These are phyloP conservation scores for Triticum dicoccoides DNA, from an alignment of 176 grass and related monocot species.

Conservation along the genomic window DNA sequence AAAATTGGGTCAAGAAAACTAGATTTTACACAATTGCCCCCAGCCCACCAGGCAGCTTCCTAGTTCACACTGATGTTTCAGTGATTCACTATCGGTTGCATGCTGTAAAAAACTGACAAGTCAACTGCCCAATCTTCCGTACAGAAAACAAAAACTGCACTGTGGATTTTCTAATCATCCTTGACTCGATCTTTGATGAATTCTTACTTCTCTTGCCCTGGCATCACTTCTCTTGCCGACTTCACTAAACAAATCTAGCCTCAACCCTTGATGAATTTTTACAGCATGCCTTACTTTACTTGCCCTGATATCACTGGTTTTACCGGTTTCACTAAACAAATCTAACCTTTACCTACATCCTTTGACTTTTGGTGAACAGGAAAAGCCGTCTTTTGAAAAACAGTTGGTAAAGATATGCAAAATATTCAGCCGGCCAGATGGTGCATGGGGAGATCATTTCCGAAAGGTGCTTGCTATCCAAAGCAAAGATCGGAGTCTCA, in stretches of 20 bases:
- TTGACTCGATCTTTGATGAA: neutral
- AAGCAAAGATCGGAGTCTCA: neutral
- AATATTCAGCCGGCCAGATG: neutral
- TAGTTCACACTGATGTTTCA: constrained; percentile 17
- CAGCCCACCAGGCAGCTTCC: neutral
- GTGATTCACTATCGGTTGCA: neutral
- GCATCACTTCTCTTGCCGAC: neutral
- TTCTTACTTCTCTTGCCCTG: neutral
- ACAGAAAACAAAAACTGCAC: neutral
- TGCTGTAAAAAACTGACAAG: constrained; percentile 7
- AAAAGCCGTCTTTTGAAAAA: neutral
- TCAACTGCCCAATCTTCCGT: neutral
- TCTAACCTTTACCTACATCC: neutral
- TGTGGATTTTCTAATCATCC: neutral
- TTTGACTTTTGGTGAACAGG: neutral
- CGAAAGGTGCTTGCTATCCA: neutral
- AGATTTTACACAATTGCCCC: neutral
- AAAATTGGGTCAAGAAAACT: neutral
- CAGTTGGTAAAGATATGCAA: constrained; percentile 4
- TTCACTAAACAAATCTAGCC: neutral
- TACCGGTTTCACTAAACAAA: neutral
- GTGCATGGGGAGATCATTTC: neutral
- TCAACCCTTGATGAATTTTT: neutral
- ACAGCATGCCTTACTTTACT: neutral
- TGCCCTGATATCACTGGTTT: neutral